phyloP scores from a whole-genome alignment of 2,329 filamentous ascomycete species.

The Cercospora brassicicola region DNA sequence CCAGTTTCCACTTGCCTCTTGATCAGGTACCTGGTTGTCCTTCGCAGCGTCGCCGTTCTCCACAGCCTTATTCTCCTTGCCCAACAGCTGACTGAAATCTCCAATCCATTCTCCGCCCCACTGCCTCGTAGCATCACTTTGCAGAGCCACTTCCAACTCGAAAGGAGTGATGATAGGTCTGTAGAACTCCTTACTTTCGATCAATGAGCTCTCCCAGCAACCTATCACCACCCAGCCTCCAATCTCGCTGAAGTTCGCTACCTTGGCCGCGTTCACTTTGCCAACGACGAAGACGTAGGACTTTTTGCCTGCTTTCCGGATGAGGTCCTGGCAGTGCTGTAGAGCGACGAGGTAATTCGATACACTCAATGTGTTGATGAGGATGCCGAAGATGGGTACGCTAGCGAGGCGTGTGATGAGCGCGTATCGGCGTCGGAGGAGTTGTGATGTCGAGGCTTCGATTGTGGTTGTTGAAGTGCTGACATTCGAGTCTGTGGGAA shows the following conservation, averaged over 20 bases:
- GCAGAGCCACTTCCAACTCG: conserved; percentile 77
- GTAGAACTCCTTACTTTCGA: conserved; percentile 88
- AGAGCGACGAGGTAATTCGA: conserved; percentile 85
- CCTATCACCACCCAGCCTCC: conserved; percentile 97
- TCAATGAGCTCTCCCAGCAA: conserved; percentile 93
- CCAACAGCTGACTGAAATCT: conserved; percentile 72
- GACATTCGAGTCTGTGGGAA: conserved; percentile 55
- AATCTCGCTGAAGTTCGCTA: conserved; percentile 94
- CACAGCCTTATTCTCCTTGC: conserved; percentile 31
- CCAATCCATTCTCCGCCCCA: conserved; percentile 90
- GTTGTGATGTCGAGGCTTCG: conserved; percentile 54
- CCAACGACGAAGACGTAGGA: conserved; percentile 95
- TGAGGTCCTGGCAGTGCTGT: conserved; percentile 68
- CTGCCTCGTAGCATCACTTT: conserved; percentile 70
- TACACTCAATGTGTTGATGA: conserved; percentile 93
- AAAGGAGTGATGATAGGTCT: conserved; percentile 91
- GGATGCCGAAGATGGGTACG: conserved; percentile 82
- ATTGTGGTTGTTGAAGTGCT: conserved; percentile 39
- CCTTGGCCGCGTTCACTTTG: conserved; percentile 91
- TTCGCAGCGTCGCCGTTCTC: conserved; percentile 37
- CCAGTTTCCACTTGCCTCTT: conserved; percentile 54
- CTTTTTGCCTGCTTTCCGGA: conserved; percentile 83
- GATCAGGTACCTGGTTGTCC: conserved; percentile 20
- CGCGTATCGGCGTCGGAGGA: conserved; percentile 82
- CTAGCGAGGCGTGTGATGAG: conserved; percentile 78